Percentiles rank a stretch among this genome's conserved stretches.
phyloP scores from a whole-genome alignment of 805 yeast species.

The Ogataea corticis region DNA sequence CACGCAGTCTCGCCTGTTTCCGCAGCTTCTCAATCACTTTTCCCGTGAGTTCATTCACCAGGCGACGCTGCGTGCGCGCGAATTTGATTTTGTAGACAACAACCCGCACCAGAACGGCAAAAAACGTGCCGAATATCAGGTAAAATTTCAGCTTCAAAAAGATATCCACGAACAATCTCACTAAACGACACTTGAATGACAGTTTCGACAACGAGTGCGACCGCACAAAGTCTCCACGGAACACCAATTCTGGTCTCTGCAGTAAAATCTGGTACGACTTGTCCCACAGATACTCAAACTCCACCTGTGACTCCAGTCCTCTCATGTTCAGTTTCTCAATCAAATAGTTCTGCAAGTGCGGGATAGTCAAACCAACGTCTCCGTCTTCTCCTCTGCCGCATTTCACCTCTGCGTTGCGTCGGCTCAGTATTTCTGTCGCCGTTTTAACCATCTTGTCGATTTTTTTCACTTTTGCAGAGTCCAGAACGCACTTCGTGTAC shows the following conservation, averaged over 20 bases:
- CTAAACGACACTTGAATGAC: conserved; percentile 30
- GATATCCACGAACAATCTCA: conserved; percentile 23
- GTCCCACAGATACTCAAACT: conserved; percentile 30
- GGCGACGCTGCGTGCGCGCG: conserved; percentile 37
- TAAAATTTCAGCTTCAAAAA: conserved; percentile 25
- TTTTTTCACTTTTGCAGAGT: conserved; percentile 69
- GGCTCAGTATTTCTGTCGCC: conserved; percentile 64
- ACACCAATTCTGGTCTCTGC: conserved; percentile 22
- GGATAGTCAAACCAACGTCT: conserved; percentile 53
- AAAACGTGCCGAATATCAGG: conserved; percentile 14
- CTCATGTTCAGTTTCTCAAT: conserved; percentile 47
- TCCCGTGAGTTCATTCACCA: conserved; percentile 46
- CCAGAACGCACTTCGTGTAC: conserved; percentile 70
- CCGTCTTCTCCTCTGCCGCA: conserved; percentile 35
- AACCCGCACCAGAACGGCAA: conserved; percentile 7
- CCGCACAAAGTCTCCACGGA: conserved; percentile 21
- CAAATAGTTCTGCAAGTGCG: conserved; percentile 55
- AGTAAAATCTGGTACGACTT: conserved; percentile 20
- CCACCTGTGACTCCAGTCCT: conserved; percentile 11
- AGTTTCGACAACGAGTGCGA: conserved; percentile 31
- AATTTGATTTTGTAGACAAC: conserved; percentile 5
- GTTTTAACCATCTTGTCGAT: conserved; percentile 65
- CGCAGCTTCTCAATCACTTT: conserved; percentile 53
- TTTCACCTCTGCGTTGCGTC: conserved; percentile 63
- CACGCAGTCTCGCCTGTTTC: conserved; percentile 41